Evolutionary conservation across 768 basidiomycete genomes (phyloP), one percentile per base, ranked within the genome.

Genomic region (Nidula microcarpa): DNA sequence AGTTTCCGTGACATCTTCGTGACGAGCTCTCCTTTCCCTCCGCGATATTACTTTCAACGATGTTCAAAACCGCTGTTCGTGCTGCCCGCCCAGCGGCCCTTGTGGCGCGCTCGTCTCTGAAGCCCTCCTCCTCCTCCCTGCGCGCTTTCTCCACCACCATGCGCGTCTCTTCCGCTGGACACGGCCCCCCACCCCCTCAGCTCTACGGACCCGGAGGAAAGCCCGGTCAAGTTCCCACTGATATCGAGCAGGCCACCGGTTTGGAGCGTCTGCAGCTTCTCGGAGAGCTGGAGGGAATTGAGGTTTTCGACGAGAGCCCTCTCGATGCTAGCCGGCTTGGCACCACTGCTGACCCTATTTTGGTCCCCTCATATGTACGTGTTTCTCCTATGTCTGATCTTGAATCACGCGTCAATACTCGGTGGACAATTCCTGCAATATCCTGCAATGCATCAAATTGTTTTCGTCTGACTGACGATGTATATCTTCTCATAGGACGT

Each of bases 241-340:
- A 93, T 72, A 77, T 86, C 58, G 82, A 90, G 58, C 96, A 99
- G 73, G 84, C 95, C 13, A 99, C 96, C 61, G 96, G 96, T 84
- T 78, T 98, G 52, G 95, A 98, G 71, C 92, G 96, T 71, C 84
- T 97, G 65, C 92, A 99, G 73, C 75, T 97, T 47, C 74, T 98
- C 50, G 94, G 89, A 64, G 87, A 93, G 56, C 74, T 94, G 63
- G 85, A 93, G 69, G 95, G 94, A 51, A 73, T 94, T 50, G 86
- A 91, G 43, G 82, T 94, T 49, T 99, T 99, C 74, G 94, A 98
- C 68, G 79, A 87, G 65, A 80, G 83, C 54, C 89, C 94, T 34
- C 79, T 97, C 58, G 87, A 93, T 65, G 74, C 94, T 52, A 87
- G 85, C 71, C 82, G 90, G 63, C 71, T 93, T 67, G 96, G 96